A percentile compares a stretch with the other conserved stretches of the same genome.
Evolutionary conservation across 1,284 basidiomycete genomes (phyloP).

Genomic region (Ganoderma meredithae): DNA sequence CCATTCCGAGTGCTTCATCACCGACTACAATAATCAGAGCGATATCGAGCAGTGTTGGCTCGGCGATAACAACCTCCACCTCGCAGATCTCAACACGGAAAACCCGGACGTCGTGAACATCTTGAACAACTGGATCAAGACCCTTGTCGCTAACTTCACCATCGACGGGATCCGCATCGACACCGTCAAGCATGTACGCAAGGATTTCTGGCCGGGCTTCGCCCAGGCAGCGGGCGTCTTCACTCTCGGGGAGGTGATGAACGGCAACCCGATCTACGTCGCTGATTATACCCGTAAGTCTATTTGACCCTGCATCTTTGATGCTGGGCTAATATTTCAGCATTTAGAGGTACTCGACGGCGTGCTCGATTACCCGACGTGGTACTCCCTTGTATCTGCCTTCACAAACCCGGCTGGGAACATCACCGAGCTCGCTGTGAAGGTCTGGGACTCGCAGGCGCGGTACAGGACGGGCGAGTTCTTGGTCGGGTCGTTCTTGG

Average conservation of each 20-base stretch:
- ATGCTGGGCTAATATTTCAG: background rate
- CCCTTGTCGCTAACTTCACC: constrained; percentile 66
- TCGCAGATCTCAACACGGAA: constrained; percentile 79
- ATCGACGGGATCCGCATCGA: constrained; percentile 84
- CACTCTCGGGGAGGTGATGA: constrained; percentile 85
- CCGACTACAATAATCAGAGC: constrained; percentile 56
- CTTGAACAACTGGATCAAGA: constrained; percentile 68
- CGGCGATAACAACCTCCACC: constrained; percentile 69
- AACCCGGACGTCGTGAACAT: constrained; percentile 61
- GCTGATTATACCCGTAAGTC: constrained; percentile 34
- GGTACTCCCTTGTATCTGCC: constrained; percentile 66
- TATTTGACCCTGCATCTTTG: constrained; percentile 26
- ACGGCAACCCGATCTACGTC: constrained; percentile 59
- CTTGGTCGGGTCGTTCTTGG: constrained; percentile 75
- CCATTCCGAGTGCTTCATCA: constrained; percentile 71
- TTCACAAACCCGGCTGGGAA: constrained; percentile 72
- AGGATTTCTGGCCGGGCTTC: constrained; percentile 75
- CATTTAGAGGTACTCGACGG: constrained; percentile 62
- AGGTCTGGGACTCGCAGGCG: constrained; percentile 58
- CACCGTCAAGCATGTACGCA: constrained; percentile 67
- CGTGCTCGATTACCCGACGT: constrained; percentile 78
- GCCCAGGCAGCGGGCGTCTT: constrained; percentile 78
- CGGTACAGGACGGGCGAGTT: constrained; percentile 53
- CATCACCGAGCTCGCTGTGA: constrained; percentile 62
- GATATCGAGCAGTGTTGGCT: constrained; percentile 80